Base-by-base conservation (phyloP, 768 basidiomycete genomes). In the Astraeus odoratus region DNA sequence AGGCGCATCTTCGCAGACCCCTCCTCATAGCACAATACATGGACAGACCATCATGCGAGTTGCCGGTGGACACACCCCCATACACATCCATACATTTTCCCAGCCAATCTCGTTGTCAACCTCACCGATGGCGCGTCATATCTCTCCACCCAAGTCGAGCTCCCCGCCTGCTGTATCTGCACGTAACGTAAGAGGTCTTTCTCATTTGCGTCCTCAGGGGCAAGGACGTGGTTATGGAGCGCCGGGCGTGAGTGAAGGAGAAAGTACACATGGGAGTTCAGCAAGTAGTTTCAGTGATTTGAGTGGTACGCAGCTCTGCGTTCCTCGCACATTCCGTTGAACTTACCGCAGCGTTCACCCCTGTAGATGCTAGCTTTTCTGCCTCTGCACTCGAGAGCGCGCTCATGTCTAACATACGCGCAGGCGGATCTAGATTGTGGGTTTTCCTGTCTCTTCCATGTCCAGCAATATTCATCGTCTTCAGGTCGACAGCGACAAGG, bases 271-370 rank as follows among this genome's bases (percentile, higher is more conserved):
- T 40, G 78, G 80, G 3, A 89, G 86, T 19, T 78, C 81, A 34
- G 77, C 86, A 0, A 89, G 87, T 6, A 80, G 89, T 60, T 89
- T 91, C 55, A 91, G 88, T 56, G 89, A 92, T 57, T 57, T 91
- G 35, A 92, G 89, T 55, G 88, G 89, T 88, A 55, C 56, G 77
- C 35, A 15, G 15, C 4, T 25, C 4, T 25, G 10, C n/a, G 10
- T 20, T 2, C 12, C 30, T 19, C 9, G 34, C 30, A 31, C 39
- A 19, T 12, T 34, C 12, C 19, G 10, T 45, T 1, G 54, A 4
- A 29, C 44, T 50, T 23, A 43, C 9, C 18, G 29, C 15, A 42
- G 10, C 13, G 25, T 8, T 16, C 23, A 8, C 22, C 45, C 46
- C 12, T 39, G 1, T 51, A 86, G 85, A 87, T 53, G 75, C 78